Evolutionary conservation across 1,284 basidiomycete species (phyloP).

Genomic region (Nidula niveotomentosa): DNA sequence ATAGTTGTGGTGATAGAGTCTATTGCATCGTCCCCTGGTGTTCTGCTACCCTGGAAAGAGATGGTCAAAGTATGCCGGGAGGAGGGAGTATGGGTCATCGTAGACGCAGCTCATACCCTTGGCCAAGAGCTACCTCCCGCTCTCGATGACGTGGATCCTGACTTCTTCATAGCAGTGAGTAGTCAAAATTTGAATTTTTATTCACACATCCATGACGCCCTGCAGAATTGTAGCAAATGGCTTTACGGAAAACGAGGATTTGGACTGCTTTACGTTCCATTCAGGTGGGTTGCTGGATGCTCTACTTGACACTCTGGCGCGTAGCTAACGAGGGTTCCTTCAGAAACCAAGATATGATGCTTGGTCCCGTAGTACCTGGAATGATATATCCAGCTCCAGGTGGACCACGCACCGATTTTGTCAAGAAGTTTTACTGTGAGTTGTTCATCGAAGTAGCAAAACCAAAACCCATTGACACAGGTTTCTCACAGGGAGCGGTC

Average conservation of each 20-base stretch:
- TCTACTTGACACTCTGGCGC: background rate
- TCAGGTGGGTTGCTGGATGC: constrained; percentile 40
- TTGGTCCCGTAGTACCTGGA: constrained; percentile 57
- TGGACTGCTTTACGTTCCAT: constrained; percentile 73
- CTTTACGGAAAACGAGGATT: constrained; percentile 65
- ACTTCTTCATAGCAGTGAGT: constrained; percentile 75
- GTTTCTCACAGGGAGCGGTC: constrained; percentile 53
- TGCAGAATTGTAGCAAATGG: constrained; percentile 80
- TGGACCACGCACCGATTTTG: constrained; percentile 39
- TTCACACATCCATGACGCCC: background rate
- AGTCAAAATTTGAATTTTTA: background rate
- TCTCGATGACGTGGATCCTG: constrained; percentile 54
- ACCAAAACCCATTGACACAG: constrained; percentile 4
- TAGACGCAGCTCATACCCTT: constrained; percentile 83
- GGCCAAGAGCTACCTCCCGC: constrained; percentile 62
- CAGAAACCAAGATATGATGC: constrained; percentile 74
- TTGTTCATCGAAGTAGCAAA: constrained; percentile 1
- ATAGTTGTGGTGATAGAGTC: constrained; percentile 57
- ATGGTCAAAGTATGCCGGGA: constrained; percentile 63
- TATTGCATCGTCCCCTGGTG: constrained; percentile 69
- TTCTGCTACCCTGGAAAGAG: constrained; percentile 73
- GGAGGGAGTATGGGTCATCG: constrained; percentile 59
- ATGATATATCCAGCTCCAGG: constrained; percentile 42
- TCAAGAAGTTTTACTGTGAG: constrained; percentile 54
- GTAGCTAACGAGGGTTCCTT: background rate